These are phyloP conservation scores for Mortierella sp. DNA, from an alignment of 371 early-diverging fungal species.

Conservation along the genomic window DNA sequence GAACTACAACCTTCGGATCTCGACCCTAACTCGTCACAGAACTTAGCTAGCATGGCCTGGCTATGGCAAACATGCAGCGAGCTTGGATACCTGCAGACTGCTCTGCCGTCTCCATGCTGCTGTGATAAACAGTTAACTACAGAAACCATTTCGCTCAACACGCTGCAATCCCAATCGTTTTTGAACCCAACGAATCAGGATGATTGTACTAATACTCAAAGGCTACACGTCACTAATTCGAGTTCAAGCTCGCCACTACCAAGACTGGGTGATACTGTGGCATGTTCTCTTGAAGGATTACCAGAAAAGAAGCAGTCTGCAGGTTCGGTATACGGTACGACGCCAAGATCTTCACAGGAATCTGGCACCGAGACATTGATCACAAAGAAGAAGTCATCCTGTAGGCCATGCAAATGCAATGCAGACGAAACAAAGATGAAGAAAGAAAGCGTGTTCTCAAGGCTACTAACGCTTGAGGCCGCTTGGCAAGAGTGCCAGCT, in stretches of 20 bases:
- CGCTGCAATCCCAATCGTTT: background rate
- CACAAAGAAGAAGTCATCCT: background rate
- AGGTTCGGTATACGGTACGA: no score
- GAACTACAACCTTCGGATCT: conserved; percentile 34
- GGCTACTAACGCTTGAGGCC: conserved; percentile 35
- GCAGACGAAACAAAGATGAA: background rate
- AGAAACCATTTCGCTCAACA: background rate
- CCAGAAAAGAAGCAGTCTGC: no score
- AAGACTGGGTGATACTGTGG: background rate
- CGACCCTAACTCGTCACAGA: conserved; percentile 35
- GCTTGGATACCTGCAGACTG: conserved; percentile 38
- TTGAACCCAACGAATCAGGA: background rate
- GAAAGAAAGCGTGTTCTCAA: conserved; percentile 27
- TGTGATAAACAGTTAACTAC: background rate
- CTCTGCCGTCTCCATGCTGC: conserved; percentile 34
- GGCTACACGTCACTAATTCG: background rate
- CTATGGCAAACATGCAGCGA: conserved; percentile 52
- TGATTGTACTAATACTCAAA: background rate
- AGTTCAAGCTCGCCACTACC: no score
- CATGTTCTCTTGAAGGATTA: no score
- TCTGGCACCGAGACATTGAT: background rate
- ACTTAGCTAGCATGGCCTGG: conserved; percentile 36
- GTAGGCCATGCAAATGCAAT: conserved; percentile 27
- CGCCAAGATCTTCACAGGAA: background rate
- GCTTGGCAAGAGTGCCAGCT: conserved; percentile 48